These are phyloP conservation scores for Schoenoplectus triqueter DNA, from an alignment of 202 grass and related monocot genomes.

Conservation along the genomic window DNA sequence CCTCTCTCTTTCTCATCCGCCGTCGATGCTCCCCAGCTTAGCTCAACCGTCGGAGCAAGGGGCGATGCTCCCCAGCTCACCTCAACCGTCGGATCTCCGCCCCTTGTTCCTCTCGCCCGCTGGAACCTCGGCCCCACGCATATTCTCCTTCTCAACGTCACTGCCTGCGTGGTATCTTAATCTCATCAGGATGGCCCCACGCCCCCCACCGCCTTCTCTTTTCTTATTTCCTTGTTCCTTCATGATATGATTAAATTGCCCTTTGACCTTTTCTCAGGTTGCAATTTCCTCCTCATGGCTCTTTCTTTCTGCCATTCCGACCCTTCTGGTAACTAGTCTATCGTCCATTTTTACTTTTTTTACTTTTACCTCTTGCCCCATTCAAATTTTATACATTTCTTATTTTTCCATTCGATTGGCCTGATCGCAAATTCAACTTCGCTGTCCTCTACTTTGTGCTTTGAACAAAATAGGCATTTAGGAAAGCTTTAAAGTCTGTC, in stretches of 20 bases:
- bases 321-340: conserved; percentile 53
- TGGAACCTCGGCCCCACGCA: conserved; percentile 44
- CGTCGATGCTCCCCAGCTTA: not conserved
- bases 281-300: conserved; percentile 48
- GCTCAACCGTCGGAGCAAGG: conserved; percentile 19
- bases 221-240: not conserved
- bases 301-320: conserved; percentile 60
- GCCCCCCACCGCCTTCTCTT: not conserved
- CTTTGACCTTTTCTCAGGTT: conserved; percentile 47
- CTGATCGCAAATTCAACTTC: not conserved
- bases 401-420: not conserved
- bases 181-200: too few relatives aligned
- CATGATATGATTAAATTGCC: conserved; percentile 3
- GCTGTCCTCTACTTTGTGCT: not conserved
- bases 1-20: conserved; percentile 19
- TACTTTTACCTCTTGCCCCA: not conserved
- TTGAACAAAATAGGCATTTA: conserved; percentile 51
- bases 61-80: conserved; percentile 12
- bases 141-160: conserved; percentile 49
- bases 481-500: conserved; percentile 60
- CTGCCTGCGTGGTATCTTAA: conserved; percentile 59
- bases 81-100: conserved; percentile 33
- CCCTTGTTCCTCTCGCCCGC: not conserved
- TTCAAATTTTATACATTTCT: not conserved
- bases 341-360: not conserved